A percentile compares a stretch with the other conserved stretches of the same genome.
These are phyloP conservation scores for Mallotus japonicus DNA, from an alignment of 441 rosid genomes.

Conservation along the genomic window DNA sequence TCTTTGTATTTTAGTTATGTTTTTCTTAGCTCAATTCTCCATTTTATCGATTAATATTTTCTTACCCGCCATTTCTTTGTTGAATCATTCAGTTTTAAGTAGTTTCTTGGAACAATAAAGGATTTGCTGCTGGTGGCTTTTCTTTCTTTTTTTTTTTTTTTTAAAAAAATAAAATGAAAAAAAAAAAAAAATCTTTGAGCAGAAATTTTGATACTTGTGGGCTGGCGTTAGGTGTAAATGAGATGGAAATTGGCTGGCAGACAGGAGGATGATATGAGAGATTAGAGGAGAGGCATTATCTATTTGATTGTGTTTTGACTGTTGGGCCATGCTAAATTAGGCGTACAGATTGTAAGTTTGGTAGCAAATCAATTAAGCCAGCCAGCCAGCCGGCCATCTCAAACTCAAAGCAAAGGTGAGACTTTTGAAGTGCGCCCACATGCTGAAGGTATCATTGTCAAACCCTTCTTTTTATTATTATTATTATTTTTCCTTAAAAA, in stretches of 20 bases:
- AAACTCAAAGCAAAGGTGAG: background rate
- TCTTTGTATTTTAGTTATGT: no score
- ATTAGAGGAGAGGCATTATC: no score
- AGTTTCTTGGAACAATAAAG: no score
- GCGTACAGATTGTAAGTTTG: background rate
- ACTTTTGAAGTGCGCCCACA: background rate
- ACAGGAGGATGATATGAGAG: background rate
- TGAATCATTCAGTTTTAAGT: no score
- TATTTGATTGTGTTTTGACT: background rate
- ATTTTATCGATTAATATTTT: no score
- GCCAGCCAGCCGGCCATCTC: background rate
- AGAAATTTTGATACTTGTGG: background rate
- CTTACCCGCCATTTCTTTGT: no score
- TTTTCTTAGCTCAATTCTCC: no score
- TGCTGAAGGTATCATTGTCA: background rate
- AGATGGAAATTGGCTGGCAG: conserved; percentile 8
- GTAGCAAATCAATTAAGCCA: background rate
- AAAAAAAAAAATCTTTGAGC: no score
- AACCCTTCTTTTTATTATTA: background rate
- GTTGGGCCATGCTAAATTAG: no score
- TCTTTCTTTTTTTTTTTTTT: no score
- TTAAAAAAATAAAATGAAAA: no score
- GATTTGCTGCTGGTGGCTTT: no score
- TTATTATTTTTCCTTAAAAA: background rate
- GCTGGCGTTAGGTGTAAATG: conserved; percentile 2